Conservation (phyloP, 2,329 filamentous ascomycete species). For the Cordyceps fumosorosea region DNA sequence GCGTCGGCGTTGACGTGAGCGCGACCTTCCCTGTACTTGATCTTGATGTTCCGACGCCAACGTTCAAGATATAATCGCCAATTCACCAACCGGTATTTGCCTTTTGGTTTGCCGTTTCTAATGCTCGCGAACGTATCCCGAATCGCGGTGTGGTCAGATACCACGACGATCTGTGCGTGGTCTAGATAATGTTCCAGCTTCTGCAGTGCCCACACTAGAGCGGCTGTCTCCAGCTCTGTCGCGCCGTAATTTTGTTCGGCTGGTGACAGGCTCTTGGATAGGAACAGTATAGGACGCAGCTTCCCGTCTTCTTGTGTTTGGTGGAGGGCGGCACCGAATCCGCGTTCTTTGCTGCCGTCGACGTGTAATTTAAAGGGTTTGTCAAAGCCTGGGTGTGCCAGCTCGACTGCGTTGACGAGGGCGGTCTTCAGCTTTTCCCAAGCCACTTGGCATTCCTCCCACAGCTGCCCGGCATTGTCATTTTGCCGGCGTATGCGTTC, state of each 20-base stretch:
- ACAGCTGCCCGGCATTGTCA: not conserved
- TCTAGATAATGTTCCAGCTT: not conserved
- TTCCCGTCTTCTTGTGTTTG: not conserved
- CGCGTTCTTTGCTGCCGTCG: not conserved
- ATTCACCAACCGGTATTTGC: not conserved
- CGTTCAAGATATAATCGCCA: not conserved
- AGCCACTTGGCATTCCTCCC: not conserved
- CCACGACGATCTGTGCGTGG: not conserved
- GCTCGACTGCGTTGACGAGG: not conserved
- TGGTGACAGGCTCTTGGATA: not conserved
- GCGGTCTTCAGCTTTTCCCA: not conserved
- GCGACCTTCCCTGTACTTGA: not conserved
- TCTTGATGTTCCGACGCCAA: not conserved
- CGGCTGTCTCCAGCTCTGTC: not conserved
- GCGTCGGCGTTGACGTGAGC: not conserved
- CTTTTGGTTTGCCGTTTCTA: not conserved
- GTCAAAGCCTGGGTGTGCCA: not conserved
- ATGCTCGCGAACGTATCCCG: not conserved
- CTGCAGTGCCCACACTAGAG: not conserved
- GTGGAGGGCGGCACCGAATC: not conserved
- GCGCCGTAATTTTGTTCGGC: not conserved
- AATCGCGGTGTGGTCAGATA: not conserved
- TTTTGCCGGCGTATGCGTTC: too few relatives aligned
- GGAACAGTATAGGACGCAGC: not conserved
- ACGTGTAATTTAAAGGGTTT: not conserved